Evolutionary conservation across 305 asterid species (phyloP).

Genomic region (Fraxinus latifolia): DNA sequence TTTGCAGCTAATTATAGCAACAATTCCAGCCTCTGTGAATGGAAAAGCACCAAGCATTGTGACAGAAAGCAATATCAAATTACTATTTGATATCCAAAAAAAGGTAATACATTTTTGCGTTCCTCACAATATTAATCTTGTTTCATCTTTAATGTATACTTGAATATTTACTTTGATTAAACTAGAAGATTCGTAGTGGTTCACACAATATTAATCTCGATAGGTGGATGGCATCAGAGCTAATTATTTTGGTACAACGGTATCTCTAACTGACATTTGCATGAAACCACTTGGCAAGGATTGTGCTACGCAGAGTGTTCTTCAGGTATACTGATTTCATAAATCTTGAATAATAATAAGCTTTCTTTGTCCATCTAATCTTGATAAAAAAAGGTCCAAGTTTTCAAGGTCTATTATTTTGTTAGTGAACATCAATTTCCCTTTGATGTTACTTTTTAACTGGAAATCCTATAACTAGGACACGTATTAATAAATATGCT

Average conservation of each 20-base stretch:
- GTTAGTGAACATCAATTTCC: neutral
- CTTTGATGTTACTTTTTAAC: neutral
- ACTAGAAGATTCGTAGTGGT: slow-evolving; percentile 3
- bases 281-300: slow-evolving; percentile 95
- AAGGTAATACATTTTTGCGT: slow-evolving; percentile 44
- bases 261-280: slow-evolving; percentile 88
- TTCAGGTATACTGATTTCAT: slow-evolving; percentile 56
- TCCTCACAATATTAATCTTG: neutral
- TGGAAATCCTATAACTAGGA: neutral
- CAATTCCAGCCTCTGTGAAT: slow-evolving; percentile 53
- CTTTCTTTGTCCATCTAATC: neutral
- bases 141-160: neutral
- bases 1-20: slow-evolving; percentile 88
- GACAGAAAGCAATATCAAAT: slow-evolving; percentile 76
- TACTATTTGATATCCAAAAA: slow-evolving; percentile 82
- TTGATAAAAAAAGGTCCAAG: neutral
- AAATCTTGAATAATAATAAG: neutral
- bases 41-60: slow-evolving; percentile 81
- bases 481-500: neutral
- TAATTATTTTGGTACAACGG: slow-evolving; percentile 70
- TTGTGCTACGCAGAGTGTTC: slow-evolving; percentile 96
- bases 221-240: slow-evolving; percentile 91
- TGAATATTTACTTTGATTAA: neutral
- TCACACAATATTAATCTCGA: slow-evolving; percentile 26
- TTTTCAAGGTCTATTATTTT: neutral